Conservation (phyloP, 106 monocot genomes). For the Acanthochlamys bracteata region DNA sequence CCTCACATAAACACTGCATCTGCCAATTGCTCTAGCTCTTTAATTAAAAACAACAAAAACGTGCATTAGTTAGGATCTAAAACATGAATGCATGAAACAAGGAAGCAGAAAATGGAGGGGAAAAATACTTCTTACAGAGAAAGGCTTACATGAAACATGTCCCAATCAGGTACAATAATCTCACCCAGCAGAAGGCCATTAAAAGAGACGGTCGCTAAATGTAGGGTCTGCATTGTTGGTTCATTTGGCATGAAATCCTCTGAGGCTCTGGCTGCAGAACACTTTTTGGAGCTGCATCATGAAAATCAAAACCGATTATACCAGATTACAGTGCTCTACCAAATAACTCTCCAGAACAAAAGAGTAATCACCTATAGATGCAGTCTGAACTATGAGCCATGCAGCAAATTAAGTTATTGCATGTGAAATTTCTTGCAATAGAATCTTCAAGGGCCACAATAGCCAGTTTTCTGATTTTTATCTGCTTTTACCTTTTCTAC, state of each 20-base stretch:
- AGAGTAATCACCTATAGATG: slow-evolving; percentile 12
- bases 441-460: slow-evolving; percentile 28
- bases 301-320: not conserved
- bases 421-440: slow-evolving; percentile 11
- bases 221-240: slow-evolving; percentile 22
- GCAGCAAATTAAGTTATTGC: slow-evolving; percentile 20
- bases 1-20: slow-evolving; percentile 40
- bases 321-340: not conserved
- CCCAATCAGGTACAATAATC: slow-evolving; percentile 27
- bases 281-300: slow-evolving; percentile 15
- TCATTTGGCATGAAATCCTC: slow-evolving; percentile 38
- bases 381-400: slow-evolving; percentile 21
- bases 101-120: not conserved
- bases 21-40: slow-evolving; percentile 35
- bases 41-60: slow-evolving; percentile 35
- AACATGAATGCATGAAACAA: not conserved
- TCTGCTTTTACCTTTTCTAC: too few species aligned
- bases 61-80: slow-evolving; percentile 23
- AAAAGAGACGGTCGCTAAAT: slow-evolving; percentile 31
- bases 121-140: not conserved
- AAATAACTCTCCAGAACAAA: not conserved
- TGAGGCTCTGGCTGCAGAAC: slow-evolving; percentile 24
- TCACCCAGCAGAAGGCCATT: slow-evolving; percentile 32
- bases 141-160: slow-evolving; percentile 29
- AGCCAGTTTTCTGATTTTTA: slow-evolving; percentile 19